Conservation (phyloP, 768 basidiomycete species). For the Lactarius deliciosus region DNA sequence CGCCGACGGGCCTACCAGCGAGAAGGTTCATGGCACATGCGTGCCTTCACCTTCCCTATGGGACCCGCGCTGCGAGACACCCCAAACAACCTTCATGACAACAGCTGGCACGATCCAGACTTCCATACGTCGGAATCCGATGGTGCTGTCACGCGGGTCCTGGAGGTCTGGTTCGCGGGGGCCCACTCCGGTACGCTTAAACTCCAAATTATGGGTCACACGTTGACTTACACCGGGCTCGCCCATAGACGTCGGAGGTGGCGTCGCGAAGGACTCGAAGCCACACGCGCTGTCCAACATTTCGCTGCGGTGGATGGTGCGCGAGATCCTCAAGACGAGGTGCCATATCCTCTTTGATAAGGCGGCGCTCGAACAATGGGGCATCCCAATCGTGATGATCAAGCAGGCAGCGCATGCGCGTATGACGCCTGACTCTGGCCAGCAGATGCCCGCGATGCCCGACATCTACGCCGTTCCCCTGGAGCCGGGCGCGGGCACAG, state of each 20-base stretch:
- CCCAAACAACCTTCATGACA: neutral
- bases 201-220: neutral
- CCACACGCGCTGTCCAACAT: slow-evolving; percentile 24
- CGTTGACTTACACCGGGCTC: neutral
- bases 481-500: too few relatives aligned
- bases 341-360: slow-evolving; percentile 23
- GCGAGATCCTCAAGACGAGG: slow-evolving; percentile 23
- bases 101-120: too few relatives aligned
- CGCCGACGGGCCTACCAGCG: slow-evolving; percentile 33
- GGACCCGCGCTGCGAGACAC: slow-evolving; percentile 11
- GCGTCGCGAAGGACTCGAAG: slow-evolving; percentile 12
- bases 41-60: neutral
- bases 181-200: slow-evolving; percentile 21
- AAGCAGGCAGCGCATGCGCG: neutral
- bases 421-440: neutral
- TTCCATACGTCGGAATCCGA: too few relatives aligned
- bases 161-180: slow-evolving; percentile 29
- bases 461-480: too few relatives aligned
- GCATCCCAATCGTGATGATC: slow-evolving; percentile 17
- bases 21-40: neutral
- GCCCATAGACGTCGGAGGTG: slow-evolving; percentile 26
- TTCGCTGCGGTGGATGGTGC: slow-evolving; percentile 28
- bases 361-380: slow-evolving; percentile 10
- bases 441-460: neutral
- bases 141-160: slow-evolving; percentile 5